Evolutionary conservation across 495 filamentous ascomycete genomes (phyloP), one percentile per base, ranked within the genome.

Genomic region (Hypoxylon cercidicola): DNA sequence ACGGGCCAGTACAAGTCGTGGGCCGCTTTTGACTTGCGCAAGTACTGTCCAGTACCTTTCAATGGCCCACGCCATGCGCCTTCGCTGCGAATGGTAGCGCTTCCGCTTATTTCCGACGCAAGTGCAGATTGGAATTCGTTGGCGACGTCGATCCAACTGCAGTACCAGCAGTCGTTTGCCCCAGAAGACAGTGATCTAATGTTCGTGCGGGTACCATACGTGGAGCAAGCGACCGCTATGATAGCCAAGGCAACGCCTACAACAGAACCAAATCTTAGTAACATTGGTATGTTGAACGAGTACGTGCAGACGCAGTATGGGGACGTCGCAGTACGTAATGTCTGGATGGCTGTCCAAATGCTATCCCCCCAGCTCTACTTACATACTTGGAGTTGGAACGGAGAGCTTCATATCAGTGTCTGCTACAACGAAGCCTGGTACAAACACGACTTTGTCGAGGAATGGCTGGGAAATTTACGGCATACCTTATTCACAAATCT

Each of bases 391-490:
- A 60, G 46, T 15, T 60, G 56, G 56, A n/a, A 35, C 7, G 46
- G 46, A 13, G 13, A 20, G 18, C 7, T 60, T 15, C 56, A 25
- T 4, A 11, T 60, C 2, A 60, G 56, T 21, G 25, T 50, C 28
- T 51, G 46, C 19, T 60, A 60, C 23, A 60, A 60, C 18, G 47
- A 50, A 19, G 45, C 56, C 2, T 60, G 50, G 13, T 60, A 60
- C 10, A 2, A 60, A 16, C 34, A 11, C 4, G n/a, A n/a, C 1
- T 51, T 60, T 19, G 56, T 60, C 18, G 28, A 44, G 39, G 9
- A 13, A 7, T 60, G 56, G 56, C 10, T 51, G 15, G 20, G 23
- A 21, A 19, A 12, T 4, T 4, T 60, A 18, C 35, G 30, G 18
- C 10, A 4, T 9, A 58, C 34, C 55, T 41, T 48, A 18, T 28